phyloP scores from a whole-genome alignment of 140 eudicot genomes.

The Bidens hawaiensis region DNA sequence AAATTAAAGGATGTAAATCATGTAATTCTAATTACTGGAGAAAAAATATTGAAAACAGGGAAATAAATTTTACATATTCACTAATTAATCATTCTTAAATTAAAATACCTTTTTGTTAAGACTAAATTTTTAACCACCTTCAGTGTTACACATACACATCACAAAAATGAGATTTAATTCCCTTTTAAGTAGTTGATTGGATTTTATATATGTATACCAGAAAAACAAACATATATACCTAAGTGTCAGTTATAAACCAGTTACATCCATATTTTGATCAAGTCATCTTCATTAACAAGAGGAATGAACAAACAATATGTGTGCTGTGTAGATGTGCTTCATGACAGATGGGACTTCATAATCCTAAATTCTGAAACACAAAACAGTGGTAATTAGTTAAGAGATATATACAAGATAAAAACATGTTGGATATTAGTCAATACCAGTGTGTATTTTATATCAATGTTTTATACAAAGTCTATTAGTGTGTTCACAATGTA shows the following conservation, averaged over 20 bases:
- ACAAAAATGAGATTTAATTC: too few relatives aligned
- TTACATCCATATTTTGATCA: background rate
- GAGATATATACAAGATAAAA: background rate
- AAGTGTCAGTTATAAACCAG: background rate
- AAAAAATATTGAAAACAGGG: too few relatives aligned
- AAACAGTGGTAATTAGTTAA: background rate
- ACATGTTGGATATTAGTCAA: background rate
- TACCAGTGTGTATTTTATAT: background rate
- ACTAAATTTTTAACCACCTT: too few relatives aligned
- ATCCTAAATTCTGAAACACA: conserved; percentile 9
- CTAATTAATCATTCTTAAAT: too few relatives aligned
- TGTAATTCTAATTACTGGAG: too few relatives aligned
- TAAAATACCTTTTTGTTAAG: too few relatives aligned
- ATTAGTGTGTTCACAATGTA: background rate
- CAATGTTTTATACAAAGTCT: background rate
- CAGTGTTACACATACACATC: too few relatives aligned
- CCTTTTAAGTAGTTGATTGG: too few relatives aligned
- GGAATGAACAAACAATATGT: background rate
- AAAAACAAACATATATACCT: background rate
- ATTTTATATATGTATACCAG: background rate
- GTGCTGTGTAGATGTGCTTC: background rate
- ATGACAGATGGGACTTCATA: background rate
- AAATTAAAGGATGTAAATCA: too few relatives aligned
- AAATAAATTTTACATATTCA: too few relatives aligned
- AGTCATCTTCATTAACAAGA: background rate